Evolutionary conservation across 768 basidiomycete species (phyloP).

Genomic region (Rhodocollybia butyracea): DNA sequence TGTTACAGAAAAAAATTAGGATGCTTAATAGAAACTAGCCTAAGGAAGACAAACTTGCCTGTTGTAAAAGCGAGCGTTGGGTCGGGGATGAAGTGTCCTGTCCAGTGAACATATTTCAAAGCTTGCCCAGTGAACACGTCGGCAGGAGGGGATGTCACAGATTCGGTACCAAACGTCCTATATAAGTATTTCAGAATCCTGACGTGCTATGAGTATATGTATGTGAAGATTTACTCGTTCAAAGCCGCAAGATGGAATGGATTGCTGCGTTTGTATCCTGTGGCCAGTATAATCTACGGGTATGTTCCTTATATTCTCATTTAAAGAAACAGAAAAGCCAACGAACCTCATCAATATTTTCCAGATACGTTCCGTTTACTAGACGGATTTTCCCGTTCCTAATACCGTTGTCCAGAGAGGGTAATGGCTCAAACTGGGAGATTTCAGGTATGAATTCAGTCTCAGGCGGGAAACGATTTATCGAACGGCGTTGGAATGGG

Average conservation of each 20-base stretch:
- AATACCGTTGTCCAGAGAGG: conserved; percentile 16
- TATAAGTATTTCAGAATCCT: not conserved
- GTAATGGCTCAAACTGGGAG: conserved; percentile 19
- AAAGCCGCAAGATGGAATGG: conserved; percentile 20
- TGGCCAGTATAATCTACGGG: conserved; percentile 23
- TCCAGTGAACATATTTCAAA: conserved; percentile 18
- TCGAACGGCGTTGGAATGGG: conserved; percentile 22
- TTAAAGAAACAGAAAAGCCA: not conserved
- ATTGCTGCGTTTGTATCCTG: conserved; percentile 27
- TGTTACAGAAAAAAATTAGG: not conserved
- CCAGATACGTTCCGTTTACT: conserved; percentile 25
- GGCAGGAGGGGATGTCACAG: conserved; percentile 3
- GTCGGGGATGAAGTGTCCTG: conserved; percentile 30
- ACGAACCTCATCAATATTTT: conserved; percentile 25
- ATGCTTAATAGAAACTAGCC: not conserved
- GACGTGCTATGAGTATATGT: not conserved
- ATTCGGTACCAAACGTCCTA: conserved; percentile 1
- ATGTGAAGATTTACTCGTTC: not conserved
- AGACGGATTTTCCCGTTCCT: conserved; percentile 22
- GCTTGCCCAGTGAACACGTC: conserved; percentile 13
- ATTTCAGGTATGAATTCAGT: conserved; percentile 28
- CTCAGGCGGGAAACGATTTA: conserved; percentile 20
- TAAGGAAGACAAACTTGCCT: conserved; percentile 2
- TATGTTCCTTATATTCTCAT: too few species aligned
- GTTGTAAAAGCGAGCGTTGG: conserved; percentile 28